Evolutionary conservation across 2,329 filamentous ascomycete species (phyloP), one percentile per base, ranked within the genome.

Genomic region (Aspergillus unguis): DNA sequence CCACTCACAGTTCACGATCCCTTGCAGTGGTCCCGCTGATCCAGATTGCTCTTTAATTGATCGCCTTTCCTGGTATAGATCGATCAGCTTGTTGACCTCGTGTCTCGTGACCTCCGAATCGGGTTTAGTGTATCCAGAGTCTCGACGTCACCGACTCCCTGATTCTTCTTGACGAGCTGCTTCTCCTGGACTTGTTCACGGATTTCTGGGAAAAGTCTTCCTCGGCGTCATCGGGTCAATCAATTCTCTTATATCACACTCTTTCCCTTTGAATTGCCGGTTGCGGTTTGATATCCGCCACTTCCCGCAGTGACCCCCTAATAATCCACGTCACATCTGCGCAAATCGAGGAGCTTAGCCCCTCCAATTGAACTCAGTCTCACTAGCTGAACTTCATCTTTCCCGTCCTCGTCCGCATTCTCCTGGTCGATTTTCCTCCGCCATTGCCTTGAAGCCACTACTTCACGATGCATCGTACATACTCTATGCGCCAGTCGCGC

Each of bases 401-500:
- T 36, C 44, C 25, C 33, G 50, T 38, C 44, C n/a, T 47, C 35
- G 27, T 23, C 26, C 35, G 8, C 9, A 8, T 32, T 28, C 33
- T 46, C 51, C 6, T 25, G 7, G 23, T 29, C 35, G 31, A 42
- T 40, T 29, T 17, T 35, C 11, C 29, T 37, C 31, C 17, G 42
- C 32, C 17, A 8, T 36, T 17, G 17, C 41, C 28, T 27, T 37
- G 31, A 27, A 32, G 36, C 46, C 38, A 55, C 40, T 6, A 17
- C 11, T 55, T 47, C 66, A 68, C 58, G 58, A 99, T 99, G 92
- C 94, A 99, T 84, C 91, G 92, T 74, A 96, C 94, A 62, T 99
- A 97, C 75, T 96, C 91, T 67, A 95, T 96, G 94, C 92, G 94
- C 86, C 88, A 95, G 77, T 87, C 89, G 75, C 87, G 94, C 82